Percentiles rank a stretch among this genome's conserved stretches.
These are phyloP conservation scores for Venturia aucupariae DNA, from an alignment of 2,329 filamentous ascomycete genomes.

Conservation along the genomic window DNA sequence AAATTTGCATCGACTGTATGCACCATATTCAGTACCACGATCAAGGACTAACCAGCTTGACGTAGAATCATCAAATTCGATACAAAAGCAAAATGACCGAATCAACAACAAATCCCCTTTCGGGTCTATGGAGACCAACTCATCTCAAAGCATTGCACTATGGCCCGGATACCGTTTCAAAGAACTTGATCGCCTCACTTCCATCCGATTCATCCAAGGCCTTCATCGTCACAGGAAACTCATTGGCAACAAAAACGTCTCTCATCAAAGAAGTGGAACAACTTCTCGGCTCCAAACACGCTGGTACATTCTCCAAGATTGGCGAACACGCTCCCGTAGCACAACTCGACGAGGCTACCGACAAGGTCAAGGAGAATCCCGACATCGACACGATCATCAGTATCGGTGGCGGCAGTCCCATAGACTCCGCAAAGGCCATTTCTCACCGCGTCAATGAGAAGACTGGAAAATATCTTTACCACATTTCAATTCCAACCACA, in stretches of 20 bases:
- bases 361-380: slow-evolving; percentile 35
- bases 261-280: slow-evolving; percentile 43
- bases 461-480: slow-evolving; percentile 27
- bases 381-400: slow-evolving; percentile 46
- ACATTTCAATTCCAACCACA: slow-evolving; percentile 32
- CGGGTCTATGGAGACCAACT: slow-evolving; percentile 42
- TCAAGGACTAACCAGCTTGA: not conserved
- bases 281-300: slow-evolving; percentile 38
- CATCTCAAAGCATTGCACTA: slow-evolving; percentile 43
- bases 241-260: slow-evolving; percentile 44
- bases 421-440: slow-evolving; percentile 38
- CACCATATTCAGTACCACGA: no score
- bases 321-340: slow-evolving; percentile 47
- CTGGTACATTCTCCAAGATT: slow-evolving; percentile 47
- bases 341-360: slow-evolving; percentile 43
- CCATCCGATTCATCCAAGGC: slow-evolving; percentile 40
- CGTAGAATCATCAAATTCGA: not conserved
- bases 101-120: slow-evolving; percentile 34
- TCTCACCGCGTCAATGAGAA: slow-evolving; percentile 27
- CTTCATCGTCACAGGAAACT: slow-evolving; percentile 48
- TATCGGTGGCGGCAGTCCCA: slow-evolving; percentile 47
- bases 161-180: slow-evolving; percentile 37
- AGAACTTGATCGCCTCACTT: slow-evolving; percentile 38
- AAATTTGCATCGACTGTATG: not conserved
- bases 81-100: slow-evolving; percentile 32